Evolutionary conservation across 805 yeast genomes (phyloP).

Genomic region (Myxozyma monticola): DNA sequence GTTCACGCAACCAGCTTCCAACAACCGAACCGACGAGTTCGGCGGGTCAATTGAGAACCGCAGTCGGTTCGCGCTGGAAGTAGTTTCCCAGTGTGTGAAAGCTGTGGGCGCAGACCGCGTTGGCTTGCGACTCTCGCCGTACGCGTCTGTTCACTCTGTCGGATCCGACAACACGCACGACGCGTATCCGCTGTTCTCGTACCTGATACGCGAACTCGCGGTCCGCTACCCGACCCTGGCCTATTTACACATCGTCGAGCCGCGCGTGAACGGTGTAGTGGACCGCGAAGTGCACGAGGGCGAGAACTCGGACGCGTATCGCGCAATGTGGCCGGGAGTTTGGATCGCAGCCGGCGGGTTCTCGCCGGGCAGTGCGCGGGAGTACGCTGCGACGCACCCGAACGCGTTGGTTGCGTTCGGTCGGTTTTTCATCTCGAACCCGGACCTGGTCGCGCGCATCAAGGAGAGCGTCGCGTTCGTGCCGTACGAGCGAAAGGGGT

Average conservation of each 20-base stretch:
- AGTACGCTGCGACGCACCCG: conserved; percentile 7
- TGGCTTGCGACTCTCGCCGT: conserved; percentile 45
- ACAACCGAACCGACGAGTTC: conserved; percentile 58
- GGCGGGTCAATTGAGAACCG: conserved; percentile 66
- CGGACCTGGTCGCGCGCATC: conserved; percentile 53
- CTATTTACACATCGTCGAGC: conserved; percentile 49
- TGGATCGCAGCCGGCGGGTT: conserved; percentile 33
- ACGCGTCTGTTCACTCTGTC: conserved; percentile 37
- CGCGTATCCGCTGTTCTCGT: conserved; percentile 46
- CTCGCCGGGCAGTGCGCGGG: conserved; percentile 19
- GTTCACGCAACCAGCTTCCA: conserved; percentile 48
- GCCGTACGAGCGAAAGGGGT: conserved; percentile 50
- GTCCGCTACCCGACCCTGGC: conserved; percentile 43
- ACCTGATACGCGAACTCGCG: conserved; percentile 47
- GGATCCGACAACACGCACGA: conserved; percentile 33
- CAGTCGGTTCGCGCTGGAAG: conserved; percentile 51
- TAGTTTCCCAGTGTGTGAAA: conserved; percentile 51
- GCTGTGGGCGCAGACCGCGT: conserved; percentile 51
- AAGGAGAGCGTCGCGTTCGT: conserved; percentile 45
- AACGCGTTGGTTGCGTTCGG: conserved; percentile 45
- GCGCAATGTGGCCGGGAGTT: conserved; percentile 15
- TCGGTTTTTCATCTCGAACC: conserved; percentile 54
- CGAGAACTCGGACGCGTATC: conserved; percentile 9
- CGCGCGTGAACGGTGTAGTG: conserved; percentile 41
- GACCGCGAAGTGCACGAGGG: conserved; percentile 12